phyloP scores from a whole-genome alignment of 2,329 filamentous ascomycete species.

The Paraphoma sp. region DNA sequence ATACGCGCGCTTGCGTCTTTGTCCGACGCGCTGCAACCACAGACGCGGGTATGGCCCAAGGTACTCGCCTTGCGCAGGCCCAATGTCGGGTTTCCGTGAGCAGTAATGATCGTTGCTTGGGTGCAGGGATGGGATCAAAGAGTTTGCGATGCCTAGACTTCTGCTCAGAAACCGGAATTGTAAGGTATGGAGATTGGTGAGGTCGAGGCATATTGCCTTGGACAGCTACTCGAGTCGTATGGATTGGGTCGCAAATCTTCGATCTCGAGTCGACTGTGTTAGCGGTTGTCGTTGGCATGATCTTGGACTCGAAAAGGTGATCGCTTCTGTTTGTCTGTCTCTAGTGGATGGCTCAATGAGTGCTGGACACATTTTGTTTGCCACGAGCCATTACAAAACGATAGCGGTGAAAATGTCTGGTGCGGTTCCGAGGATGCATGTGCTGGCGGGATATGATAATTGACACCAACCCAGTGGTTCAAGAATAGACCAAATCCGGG shows the following conservation, averaged over 20 bases:
- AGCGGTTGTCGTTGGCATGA: background rate
- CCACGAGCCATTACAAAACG: background rate
- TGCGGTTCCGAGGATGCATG: background rate
- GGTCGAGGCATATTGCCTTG: background rate
- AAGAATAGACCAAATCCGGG: slow-evolving; percentile 6
- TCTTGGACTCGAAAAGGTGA: background rate
- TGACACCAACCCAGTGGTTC: background rate
- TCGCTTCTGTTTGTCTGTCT: background rate
- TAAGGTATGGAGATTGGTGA: background rate
- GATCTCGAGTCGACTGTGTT: background rate
- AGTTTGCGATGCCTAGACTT: slow-evolving; percentile 6
- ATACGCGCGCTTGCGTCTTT: slow-evolving; percentile 2
- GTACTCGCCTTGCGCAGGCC: slow-evolving; percentile 2
- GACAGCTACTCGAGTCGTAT: background rate
- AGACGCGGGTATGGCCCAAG: background rate
- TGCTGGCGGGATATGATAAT: background rate
- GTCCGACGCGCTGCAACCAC: slow-evolving; percentile 3
- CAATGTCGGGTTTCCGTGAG: slow-evolving; percentile 4
- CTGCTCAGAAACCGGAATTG: background rate
- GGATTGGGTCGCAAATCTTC: background rate
- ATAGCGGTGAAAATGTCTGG: background rate
- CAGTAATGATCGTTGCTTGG: slow-evolving; percentile 5
- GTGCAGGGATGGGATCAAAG: slow-evolving; percentile 6
- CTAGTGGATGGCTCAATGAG: background rate
- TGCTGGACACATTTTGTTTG: background rate